phyloP scores from a whole-genome alignment of 345 rosid genomes.

The Rhodamnia rubescens region DNA sequence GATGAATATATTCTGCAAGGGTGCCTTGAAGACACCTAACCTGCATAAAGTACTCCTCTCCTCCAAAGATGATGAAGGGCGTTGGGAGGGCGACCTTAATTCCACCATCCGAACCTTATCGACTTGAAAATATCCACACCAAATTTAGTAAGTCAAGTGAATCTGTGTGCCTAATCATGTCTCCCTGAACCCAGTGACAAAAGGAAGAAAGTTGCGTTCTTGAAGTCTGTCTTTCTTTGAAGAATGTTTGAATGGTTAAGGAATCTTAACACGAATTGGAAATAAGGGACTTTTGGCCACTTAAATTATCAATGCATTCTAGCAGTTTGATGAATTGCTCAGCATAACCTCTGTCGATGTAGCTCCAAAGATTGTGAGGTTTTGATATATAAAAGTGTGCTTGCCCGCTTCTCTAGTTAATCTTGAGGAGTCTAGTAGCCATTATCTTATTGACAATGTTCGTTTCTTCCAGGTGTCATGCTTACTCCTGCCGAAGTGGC shows the following conservation, averaged over 20 bases:
- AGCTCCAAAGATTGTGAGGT: neutral
- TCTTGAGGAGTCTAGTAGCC: neutral
- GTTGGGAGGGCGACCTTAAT: neutral
- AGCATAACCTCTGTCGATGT: neutral
- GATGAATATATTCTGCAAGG: neutral
- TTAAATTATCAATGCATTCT: neutral
- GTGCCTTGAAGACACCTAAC: neutral
- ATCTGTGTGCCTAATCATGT: neutral
- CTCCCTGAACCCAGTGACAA: accelerated
- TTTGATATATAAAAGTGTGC: neutral
- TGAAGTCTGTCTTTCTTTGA: neutral
- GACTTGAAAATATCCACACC: no score
- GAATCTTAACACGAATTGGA: neutral
- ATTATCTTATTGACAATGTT: neutral
- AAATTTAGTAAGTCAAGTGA: neutral
- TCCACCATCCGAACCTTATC: no score
- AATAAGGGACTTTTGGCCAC: neutral
- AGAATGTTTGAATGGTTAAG: neutral
- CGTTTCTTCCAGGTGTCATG: neutral
- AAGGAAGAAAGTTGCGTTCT: neutral
- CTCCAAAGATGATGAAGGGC: neutral
- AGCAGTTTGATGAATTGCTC: neutral
- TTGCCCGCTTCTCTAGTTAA: neutral
- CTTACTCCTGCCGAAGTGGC: neutral
- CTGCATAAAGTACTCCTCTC: accelerated